Base-by-base conservation (phyloP, 2,329 filamentous ascomycete species). In the Claviceps sp. region DNA sequence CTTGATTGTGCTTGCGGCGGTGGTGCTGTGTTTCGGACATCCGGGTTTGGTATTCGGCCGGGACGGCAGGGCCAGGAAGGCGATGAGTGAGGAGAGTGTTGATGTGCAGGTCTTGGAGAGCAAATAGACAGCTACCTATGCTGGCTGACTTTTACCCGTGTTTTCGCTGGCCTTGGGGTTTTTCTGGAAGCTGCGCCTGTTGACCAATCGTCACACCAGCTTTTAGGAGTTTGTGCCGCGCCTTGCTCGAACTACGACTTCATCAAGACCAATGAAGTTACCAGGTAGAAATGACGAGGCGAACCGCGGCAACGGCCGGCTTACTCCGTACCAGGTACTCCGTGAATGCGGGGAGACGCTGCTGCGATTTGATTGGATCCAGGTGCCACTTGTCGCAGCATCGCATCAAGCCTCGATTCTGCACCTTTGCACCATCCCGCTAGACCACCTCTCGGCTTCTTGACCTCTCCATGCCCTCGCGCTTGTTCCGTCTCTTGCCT, bases 1-100 rank as follows among this genome's bases (percentile, higher is more conserved):
- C 14, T 52, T 70, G 13, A 65, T 73, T 18, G 61, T 67, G 14
- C 52, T 71, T 9, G 70, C 70, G 13, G 65, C 62, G 8, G 38
- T 62, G 22, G 58, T 65, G 4, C 63, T 73, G n/a, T 65, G 58
- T 59, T 61, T 70, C 8, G 70, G 70, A 1, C 68, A 72, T 58
- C 71, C 71, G 2, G 71, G 71, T 1, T 61, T 72, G 16, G 67
- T 68, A 14, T 67, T 73, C 47, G 59, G 62, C 50, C 54, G 55
- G 36, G 20, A 54, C 4, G 47, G 48, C n/a, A n/a, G 54, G 20
- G 55, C 48, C 24, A 58, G 53, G 22, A 13, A 45, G 22, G 54
- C 52, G 24, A 51, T 55, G 52, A 55, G 49, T 44, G 64, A 66
- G 55, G 65, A 67, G 56, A 60, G 48, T 34, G 50, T 51, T 36